A percentile compares a stretch with the other conserved stretches of the same genome.
Evolutionary conservation across 768 basidiomycete species (phyloP).

Genomic region (Favolaschia claudopus): DNA sequence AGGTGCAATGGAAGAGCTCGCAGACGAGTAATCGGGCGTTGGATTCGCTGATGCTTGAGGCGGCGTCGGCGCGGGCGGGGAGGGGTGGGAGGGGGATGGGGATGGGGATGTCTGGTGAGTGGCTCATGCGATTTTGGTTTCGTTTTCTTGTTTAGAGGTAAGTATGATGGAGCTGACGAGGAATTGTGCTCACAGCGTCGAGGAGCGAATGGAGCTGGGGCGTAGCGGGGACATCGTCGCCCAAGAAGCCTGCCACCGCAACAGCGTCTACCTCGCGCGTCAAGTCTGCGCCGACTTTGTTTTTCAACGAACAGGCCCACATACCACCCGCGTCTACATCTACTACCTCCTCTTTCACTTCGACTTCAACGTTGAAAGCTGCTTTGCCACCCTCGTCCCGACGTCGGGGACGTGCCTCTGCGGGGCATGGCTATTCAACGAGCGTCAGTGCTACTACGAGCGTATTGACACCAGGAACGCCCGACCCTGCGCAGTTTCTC

Average conservation of each 20-base stretch:
- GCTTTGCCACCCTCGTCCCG: background rate
- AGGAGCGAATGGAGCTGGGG: background rate
- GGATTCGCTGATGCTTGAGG: slow-evolving; percentile 16
- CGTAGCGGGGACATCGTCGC: background rate
- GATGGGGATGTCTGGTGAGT: too few species aligned
- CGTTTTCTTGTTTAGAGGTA: background rate
- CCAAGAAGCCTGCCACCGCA: too few species aligned
- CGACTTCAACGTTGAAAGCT: background rate
- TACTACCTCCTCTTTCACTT: background rate
- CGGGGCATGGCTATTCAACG: background rate
- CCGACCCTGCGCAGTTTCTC: slow-evolving; percentile 1
- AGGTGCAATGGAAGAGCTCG: slow-evolving; percentile 19
- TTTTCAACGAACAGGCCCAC: background rate
- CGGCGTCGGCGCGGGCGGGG: background rate
- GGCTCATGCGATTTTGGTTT: background rate
- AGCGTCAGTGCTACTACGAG: background rate
- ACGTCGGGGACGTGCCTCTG: background rate
- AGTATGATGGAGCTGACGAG: too few species aligned
- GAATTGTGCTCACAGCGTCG: too few species aligned
- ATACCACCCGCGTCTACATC: background rate
- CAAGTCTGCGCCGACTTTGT: background rate
- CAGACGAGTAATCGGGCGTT: slow-evolving; percentile 18
- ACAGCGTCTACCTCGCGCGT: slow-evolving; percentile 1
- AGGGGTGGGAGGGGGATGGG: too few species aligned
- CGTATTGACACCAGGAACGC: background rate